phyloP scores from a whole-genome alignment of 345 rosid species.

The Eucalyptus marginata region DNA sequence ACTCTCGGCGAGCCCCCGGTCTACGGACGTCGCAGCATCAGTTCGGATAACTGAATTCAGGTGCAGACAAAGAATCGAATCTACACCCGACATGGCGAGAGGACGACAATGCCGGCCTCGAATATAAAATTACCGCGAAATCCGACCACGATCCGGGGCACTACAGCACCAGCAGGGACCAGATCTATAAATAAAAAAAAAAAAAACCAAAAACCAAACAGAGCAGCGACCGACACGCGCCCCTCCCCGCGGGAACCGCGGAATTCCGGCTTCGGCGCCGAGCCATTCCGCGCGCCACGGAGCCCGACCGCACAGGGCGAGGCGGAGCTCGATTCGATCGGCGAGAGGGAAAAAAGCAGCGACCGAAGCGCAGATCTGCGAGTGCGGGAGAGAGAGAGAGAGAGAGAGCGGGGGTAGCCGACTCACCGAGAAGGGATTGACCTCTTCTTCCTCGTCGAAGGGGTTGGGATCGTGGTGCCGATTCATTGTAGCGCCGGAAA shows the following conservation, averaged over 20 bases:
- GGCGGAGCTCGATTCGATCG: not conserved
- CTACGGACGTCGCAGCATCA: not conserved
- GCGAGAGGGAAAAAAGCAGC: not conserved
- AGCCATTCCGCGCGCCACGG: not conserved
- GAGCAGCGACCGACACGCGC: not conserved
- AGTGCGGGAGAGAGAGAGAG: not conserved
- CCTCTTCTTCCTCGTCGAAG: conserved; percentile 84
- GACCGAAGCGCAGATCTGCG: conserved; percentile 15
- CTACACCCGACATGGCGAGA: not conserved
- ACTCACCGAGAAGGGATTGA: conserved; percentile 93
- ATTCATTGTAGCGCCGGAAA: conserved; percentile 30
- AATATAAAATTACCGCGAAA: not conserved
- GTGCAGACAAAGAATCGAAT: not conserved
- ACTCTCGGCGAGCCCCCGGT: not conserved
- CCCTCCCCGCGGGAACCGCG: not conserved
- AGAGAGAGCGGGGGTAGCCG: not conserved
- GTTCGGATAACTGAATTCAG: not conserved
- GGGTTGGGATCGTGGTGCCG: conserved; percentile 90
- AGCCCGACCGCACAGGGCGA: not conserved
- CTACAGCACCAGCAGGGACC: not conserved
- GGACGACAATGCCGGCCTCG: not conserved
- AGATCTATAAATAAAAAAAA: not conserved
- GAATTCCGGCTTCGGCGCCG: not conserved
- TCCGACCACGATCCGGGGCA: not conserved
- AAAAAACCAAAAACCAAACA: not conserved